Percentiles rank a stretch among this genome's conserved stretches.
phyloP scores from a whole-genome alignment of 805 yeast genomes.

The Lipomyces chichibuensis region DNA sequence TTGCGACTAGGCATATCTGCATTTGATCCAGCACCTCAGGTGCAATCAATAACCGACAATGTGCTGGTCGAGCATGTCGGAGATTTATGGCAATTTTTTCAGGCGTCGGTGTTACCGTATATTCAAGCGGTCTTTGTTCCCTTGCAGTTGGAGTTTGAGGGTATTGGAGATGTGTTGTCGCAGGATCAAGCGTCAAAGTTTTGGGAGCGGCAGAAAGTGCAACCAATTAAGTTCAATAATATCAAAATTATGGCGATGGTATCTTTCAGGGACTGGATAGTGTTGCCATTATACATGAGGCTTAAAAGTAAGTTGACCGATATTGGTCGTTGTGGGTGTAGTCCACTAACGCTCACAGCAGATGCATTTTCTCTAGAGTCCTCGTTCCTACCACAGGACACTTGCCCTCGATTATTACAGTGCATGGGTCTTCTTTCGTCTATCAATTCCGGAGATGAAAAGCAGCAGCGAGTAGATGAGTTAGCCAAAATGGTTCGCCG shows the following conservation, averaged over 20 bases:
- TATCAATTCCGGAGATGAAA: slow-evolving; percentile 57
- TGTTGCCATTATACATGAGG: slow-evolving; percentile 42
- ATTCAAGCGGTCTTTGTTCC: slow-evolving; percentile 66
- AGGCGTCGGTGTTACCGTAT: slow-evolving; percentile 58
- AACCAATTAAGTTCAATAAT: slow-evolving; percentile 34
- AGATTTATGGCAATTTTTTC: slow-evolving; percentile 53
- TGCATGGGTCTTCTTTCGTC: slow-evolving; percentile 64
- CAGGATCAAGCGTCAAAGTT: slow-evolving; percentile 46
- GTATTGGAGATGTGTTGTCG: slow-evolving; percentile 48
- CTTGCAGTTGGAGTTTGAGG: slow-evolving; percentile 55
- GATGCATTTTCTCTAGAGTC: slow-evolving; percentile 7
- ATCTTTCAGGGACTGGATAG: slow-evolving; percentile 45
- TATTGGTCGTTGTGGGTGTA: background rate
- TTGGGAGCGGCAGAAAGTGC: slow-evolving; percentile 42
- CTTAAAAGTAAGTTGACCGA: slow-evolving; percentile 7
- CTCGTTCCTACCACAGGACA: slow-evolving; percentile 20
- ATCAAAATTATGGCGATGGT: slow-evolving; percentile 42
- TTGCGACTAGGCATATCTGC: slow-evolving; percentile 38
- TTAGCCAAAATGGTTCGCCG: slow-evolving; percentile 35
- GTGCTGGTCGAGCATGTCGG: slow-evolving; percentile 30
- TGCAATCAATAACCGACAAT: slow-evolving; percentile 42
- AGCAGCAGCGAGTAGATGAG: slow-evolving; percentile 63
- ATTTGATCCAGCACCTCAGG: slow-evolving; percentile 44
- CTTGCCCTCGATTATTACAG: slow-evolving; percentile 52
- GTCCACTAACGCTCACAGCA: background rate